Evolutionary conservation across 148 eudicot genomes (phyloP), one percentile per base, ranked within the genome.

Genomic region (Camellia sinensis): DNA sequence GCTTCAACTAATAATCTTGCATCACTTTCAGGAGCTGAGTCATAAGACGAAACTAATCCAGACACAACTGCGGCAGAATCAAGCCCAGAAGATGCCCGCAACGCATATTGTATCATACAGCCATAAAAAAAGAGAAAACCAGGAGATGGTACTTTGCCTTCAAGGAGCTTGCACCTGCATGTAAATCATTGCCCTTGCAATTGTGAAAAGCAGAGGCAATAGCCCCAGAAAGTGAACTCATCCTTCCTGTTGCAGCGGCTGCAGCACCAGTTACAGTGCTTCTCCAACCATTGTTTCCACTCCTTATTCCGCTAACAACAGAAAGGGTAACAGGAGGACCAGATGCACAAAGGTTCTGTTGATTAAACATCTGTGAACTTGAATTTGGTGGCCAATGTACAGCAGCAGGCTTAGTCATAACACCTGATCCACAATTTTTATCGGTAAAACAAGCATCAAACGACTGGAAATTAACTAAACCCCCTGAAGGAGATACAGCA

Each of bases 51-150:
- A 61, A 75, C 80, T 22, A 77, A 80, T 74, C 82, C 90, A 71
- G 82, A 75, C 57, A 77, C 74, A 41, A 83, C 80, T 45, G 72
- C 61, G 43, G 74, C 76, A 40, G 82, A 59, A 65, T 91, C 91
- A 80, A 29, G 29, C 29, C 29, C 29, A 29, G 29, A 29, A 29
- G 29, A 29, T 29, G 29, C 29, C 59, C 84, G 85, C 79, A 94
- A 71, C 70, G 82, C 89, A 84, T 94, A 88, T 68, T 94, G 97
- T 68, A 88, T 87, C 82, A 94, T 73, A 75, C 81, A 81, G 65
- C 98, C 98, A 79, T n/a, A n/a, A n/a, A n/a, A n/a, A n/a, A n/a
- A 67, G 95, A 84, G 78, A 88, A 94, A 67, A 92, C 91, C 72
- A 94, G 83, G 67, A 94, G 85, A 78, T 88, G 85, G 78, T 90